Conservation (phyloP, 768 basidiomycete genomes). For the Xanthoconium purpureum region DNA sequence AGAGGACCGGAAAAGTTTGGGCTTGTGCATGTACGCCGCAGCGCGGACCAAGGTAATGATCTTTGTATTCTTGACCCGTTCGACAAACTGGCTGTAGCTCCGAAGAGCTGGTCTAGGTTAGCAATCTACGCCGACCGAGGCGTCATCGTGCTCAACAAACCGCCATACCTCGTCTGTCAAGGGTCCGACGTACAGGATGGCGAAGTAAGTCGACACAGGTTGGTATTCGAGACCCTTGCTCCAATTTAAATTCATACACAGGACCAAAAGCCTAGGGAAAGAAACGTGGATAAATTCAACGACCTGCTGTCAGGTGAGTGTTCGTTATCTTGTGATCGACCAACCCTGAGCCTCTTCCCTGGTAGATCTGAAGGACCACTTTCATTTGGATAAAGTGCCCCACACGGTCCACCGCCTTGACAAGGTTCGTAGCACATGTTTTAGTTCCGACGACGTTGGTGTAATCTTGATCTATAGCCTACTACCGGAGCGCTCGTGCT, state of each 20-base stretch:
- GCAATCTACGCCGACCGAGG: slow-evolving; percentile 53
- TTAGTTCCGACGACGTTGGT: not conserved
- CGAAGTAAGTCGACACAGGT: slow-evolving; percentile 16
- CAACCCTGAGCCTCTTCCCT: not conserved
- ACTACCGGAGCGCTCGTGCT: slow-evolving; percentile 66
- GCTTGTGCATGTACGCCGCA: slow-evolving; percentile 17
- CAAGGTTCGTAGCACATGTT: slow-evolving; percentile 41
- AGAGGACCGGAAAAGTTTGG: not conserved
- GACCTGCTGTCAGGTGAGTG: slow-evolving; percentile 35
- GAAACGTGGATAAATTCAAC: slow-evolving; percentile 35
- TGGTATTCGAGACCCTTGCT: not conserved
- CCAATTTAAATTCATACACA: slow-evolving; percentile 7
- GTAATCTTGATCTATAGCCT: slow-evolving; percentile 34
- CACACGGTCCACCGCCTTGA: slow-evolving; percentile 63
- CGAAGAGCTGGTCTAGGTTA: slow-evolving; percentile 32
- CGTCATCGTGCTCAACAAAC: slow-evolving; percentile 59
- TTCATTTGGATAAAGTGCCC: slow-evolving; percentile 38
- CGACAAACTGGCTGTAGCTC: slow-evolving; percentile 5
- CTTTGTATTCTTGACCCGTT: not conserved
- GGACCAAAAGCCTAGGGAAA: slow-evolving; percentile 19
- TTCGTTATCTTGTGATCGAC: slow-evolving; percentile 2
- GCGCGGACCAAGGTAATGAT: slow-evolving; percentile 21
- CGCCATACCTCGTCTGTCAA: slow-evolving; percentile 56
- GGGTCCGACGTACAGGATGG: slow-evolving; percentile 26
- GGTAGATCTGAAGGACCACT: slow-evolving; percentile 29